A percentile compares a stretch with the other conserved stretches of the same genome.
Conservation (phyloP, 208 protist species). For the Herpetomonas tarakana region DNA sequence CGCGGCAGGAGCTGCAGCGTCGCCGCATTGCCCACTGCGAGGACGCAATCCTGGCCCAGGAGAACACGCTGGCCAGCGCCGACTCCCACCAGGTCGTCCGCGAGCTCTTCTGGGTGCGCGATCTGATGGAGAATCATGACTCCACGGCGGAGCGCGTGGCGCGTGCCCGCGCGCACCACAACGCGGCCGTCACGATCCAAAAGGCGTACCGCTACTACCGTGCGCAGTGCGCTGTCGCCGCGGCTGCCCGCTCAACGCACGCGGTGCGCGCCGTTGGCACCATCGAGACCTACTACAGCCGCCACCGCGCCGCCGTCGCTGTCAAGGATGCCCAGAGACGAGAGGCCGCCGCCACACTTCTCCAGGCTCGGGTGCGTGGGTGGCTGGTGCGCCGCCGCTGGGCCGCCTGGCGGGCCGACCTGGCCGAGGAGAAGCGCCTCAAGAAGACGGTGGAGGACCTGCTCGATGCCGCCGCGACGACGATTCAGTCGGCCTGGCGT, state of each 20-base stretch:
- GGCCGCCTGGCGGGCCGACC: conserved; percentile 25
- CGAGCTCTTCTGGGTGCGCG: conserved; percentile 84
- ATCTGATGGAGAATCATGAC: conserved; percentile 36
- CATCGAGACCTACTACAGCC: conserved; percentile 63
- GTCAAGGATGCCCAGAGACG: conserved; percentile 22
- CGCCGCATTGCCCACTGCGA: conserved; percentile 30
- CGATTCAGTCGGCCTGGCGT: conserved; percentile 80
- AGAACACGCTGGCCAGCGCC: conserved; percentile 40
- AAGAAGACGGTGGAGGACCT: conserved; percentile 45
- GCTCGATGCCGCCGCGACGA: conserved; percentile 55
- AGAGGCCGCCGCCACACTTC: conserved; percentile 41
- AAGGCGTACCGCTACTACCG: conserved; percentile 31
- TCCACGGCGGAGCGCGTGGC: conserved; percentile 29
- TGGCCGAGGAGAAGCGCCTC: conserved; percentile 27
- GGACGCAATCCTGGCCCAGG: conserved; percentile 38
- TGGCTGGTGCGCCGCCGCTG: conserved; percentile 63
- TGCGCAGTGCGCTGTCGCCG: conserved; percentile 23
- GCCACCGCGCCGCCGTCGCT: conserved; percentile 23
- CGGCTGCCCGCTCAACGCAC: conserved; percentile 6
- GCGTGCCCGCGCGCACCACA: conserved; percentile 12
- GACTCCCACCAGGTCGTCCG: conserved; percentile 70
- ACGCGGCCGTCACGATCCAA: conserved; percentile 59
- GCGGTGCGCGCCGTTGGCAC: conserved; percentile 25
- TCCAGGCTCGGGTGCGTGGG: conserved; percentile 68
- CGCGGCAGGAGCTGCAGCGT: conserved; percentile 24